Percentiles rank a stretch among this genome's conserved stretches.
These are phyloP conservation scores for Hypoxylon crocopeplum DNA, from an alignment of 495 filamentous ascomycete species.

Conservation along the genomic window DNA sequence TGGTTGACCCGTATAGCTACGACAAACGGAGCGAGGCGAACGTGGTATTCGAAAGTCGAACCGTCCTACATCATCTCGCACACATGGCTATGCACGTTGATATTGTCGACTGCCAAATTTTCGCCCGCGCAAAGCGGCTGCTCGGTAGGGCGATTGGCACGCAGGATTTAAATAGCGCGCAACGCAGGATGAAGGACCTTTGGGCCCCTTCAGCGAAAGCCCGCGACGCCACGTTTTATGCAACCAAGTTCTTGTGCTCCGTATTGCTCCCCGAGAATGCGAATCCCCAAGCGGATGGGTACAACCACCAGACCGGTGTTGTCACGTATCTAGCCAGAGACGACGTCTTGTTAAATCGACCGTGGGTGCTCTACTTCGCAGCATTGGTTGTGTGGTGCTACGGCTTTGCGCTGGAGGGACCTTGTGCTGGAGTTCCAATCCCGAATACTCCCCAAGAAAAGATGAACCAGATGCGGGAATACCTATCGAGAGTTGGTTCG, in stretches of 20 bases:
- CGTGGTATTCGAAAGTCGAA: constrained; percentile 83
- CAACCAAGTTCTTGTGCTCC: constrained; percentile 81
- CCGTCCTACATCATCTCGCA: constrained; percentile 88
- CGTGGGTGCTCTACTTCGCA: constrained; percentile 97
- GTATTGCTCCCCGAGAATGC: constrained; percentile 69
- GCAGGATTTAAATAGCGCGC: constrained; percentile 79
- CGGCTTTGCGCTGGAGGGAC: constrained; percentile 88
- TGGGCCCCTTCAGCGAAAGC: constrained; percentile 95
- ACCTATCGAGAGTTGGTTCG: constrained; percentile 73
- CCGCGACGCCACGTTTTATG: constrained; percentile 92
- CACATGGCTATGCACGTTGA: constrained; percentile 99
- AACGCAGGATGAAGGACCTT: constrained; percentile 81
- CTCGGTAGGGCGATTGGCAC: constrained; percentile 85
- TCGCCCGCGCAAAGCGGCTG: constrained; percentile 82
- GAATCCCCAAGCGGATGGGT: constrained; percentile 24
- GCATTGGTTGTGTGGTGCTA: constrained; percentile 94
- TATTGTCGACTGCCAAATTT: constrained; percentile 96
- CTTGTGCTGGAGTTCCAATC: constrained; percentile 58
- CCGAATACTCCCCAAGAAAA: constrained; percentile 67
- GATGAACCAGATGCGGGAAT: constrained; percentile 78
- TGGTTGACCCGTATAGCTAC: constrained; percentile 55
- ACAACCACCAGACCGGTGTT: constrained; percentile 41
- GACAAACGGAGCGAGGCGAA: constrained; percentile 67
- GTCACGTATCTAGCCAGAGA: constrained; percentile 80
- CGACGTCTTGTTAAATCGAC: constrained; percentile 88